Evolutionary conservation across 2,329 filamentous ascomycete genomes (phyloP).

Genomic region (Trichoderma oligosporum): DNA sequence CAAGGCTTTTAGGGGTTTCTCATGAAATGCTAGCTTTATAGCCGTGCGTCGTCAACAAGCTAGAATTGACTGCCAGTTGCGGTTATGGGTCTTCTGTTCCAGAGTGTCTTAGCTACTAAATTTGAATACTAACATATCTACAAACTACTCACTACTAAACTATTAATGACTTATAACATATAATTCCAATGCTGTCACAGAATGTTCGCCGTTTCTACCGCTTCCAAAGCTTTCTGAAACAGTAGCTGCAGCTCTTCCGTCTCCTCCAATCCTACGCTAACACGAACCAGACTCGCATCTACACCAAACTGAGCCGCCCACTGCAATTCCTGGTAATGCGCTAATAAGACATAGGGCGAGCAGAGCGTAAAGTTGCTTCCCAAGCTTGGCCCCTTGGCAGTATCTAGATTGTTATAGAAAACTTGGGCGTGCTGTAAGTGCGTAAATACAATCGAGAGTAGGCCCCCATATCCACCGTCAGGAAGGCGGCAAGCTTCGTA

Average conservation of each 20-base stretch:
- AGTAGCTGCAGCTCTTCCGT: constrained; percentile 58
- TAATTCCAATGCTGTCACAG: background rate
- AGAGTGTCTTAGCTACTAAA: background rate
- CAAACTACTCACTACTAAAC: background rate
- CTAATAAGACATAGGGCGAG: constrained; percentile 85
- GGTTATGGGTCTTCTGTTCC: background rate
- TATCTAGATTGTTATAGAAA: constrained; percentile 83
- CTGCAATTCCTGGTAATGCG: constrained; percentile 87
- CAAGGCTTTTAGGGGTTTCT: background rate
- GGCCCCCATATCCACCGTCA: constrained; percentile 79
- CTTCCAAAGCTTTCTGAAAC: constrained; percentile 67
- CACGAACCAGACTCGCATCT: constrained; percentile 71
- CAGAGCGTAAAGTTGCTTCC: constrained; percentile 95
- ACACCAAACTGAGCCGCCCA: constrained; percentile 84
- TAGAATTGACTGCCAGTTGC: background rate
- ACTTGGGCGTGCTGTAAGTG: constrained; percentile 64
- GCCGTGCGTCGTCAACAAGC: background rate
- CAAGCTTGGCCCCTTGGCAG: constrained; percentile 88
- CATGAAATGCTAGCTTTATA: background rate
- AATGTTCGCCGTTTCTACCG: constrained; percentile 34
- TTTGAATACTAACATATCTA: too few relatives aligned
- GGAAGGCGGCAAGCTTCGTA: constrained; percentile 77
- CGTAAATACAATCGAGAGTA: constrained; percentile 81
- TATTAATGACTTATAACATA: background rate
- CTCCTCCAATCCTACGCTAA: constrained; percentile 89